Evolutionary conservation across 768 basidiomycete genomes (phyloP).

Genomic region (Lentinus tigrinus): DNA sequence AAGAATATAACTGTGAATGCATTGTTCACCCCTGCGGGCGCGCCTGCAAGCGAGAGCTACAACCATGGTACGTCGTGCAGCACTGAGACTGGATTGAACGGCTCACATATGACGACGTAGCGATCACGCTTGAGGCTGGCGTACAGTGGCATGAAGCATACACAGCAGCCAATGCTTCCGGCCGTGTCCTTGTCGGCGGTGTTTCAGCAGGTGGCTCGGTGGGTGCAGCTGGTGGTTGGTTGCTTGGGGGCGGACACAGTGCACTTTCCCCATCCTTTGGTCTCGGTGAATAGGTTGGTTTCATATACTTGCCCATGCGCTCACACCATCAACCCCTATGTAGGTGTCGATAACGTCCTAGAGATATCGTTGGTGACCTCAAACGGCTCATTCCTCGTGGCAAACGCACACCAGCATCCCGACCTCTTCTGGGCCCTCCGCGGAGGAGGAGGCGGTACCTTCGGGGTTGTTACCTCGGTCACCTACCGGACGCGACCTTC

Average conservation of each 20-base stretch:
- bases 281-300: constrained; percentile 28
- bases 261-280: constrained; percentile 29
- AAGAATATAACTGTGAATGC: constrained; percentile 36
- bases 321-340: neutral
- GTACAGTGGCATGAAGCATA: constrained; percentile 10
- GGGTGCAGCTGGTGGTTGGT: constrained; percentile 49
- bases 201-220: constrained; percentile 33
- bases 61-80: constrained; percentile 17
- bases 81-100: neutral
- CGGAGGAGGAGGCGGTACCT: constrained; percentile 40
- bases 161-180: neutral
- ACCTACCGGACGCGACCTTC: constrained; percentile 45
- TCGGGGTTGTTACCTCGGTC: constrained; percentile 39
- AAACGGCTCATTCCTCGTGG: constrained; percentile 42
- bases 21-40: constrained; percentile 34
- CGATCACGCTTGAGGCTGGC: constrained; percentile 33
- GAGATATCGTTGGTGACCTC: constrained; percentile 54
- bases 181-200: neutral
- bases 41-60: neutral
- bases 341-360: constrained; percentile 27
- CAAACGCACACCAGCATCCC: constrained; percentile 43
- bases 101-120: constrained; percentile 10
- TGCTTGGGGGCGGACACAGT: constrained; percentile 31
- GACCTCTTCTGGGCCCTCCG: constrained; percentile 55
- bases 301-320: neutral